Base-by-base conservation (phyloP, 108 stramenopile species). In the Seminavis robusta region DNA sequence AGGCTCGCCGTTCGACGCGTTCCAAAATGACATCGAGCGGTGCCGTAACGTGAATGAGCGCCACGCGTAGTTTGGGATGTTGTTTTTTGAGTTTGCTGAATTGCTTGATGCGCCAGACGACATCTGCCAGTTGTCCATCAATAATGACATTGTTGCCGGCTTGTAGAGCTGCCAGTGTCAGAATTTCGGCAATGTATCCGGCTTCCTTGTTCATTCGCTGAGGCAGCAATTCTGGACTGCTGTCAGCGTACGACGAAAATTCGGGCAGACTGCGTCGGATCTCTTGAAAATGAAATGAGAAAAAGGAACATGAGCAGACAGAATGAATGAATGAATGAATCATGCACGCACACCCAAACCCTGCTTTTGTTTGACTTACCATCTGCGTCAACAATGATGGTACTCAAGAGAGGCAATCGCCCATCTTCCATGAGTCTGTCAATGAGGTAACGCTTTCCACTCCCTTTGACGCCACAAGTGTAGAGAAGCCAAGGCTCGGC, bases 401-500 rank as follows among this genome's bases (percentile, higher is more conserved):
- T 86, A 27, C 71, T 68, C 47, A 79, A 41, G 10, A 90, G 73
- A 4, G 86, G 86, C 30, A 94, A 74, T 29, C 55, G 48, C 3
- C 77, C 86, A 47, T 65, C 36, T 27, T 69, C 31, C 15, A 79
- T 57, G 53, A 93, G 43, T 45, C 77, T 47, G 21, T 73, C 50
- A n/a, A 96, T 71, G 25, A 78, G 69, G 52, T 88, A 74, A 16
- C 70, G 61, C 54, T 92, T 94, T 0, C 91, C 93, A 4, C 90
- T 85, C 25, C 92, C 89, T 79, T 85, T 78, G 8, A 71, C 89
- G 4, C 95, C 92, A 21, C 83, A 87, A 26, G 88, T 90, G 47
- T 84, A 84, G 26, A 94, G 73, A 29, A 88, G 51, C 84, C 84
- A 94, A 16, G 33, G 33, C 21, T 49, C 60, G 33, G 7, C 19